These are phyloP conservation scores for Paecilomyces sp. DNA, from an alignment of 2,329 filamentous ascomycete genomes.

Conservation along the genomic window DNA sequence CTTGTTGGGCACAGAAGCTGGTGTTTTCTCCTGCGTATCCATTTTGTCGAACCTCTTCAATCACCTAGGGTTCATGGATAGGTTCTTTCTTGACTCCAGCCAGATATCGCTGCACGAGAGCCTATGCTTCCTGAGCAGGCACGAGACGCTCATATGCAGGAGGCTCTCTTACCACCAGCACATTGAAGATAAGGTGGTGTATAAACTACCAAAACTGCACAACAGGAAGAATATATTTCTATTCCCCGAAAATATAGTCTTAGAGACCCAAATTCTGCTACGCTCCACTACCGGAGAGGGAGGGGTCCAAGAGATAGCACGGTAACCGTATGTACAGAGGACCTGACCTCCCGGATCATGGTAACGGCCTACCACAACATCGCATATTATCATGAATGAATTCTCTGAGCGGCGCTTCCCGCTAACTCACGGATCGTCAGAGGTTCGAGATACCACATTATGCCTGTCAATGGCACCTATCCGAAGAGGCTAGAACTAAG, in stretches of 20 bases:
- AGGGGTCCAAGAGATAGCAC: not conserved
- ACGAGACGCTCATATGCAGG: no score
- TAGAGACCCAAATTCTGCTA: no score
- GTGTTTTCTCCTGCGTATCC: not conserved
- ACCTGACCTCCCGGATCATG: not conserved
- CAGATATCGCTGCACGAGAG: not conserved
- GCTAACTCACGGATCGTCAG: not conserved
- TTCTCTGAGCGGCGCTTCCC: not conserved
- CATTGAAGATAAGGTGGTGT: no score
- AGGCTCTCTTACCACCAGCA: no score
- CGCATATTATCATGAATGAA: not conserved
- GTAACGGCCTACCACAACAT: not conserved
- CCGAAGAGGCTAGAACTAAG: not conserved
- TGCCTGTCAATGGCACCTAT: not conserved
- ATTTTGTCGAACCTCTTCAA: not conserved
- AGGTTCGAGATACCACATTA: not conserved
- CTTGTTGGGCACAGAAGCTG: slow-evolving; percentile 6
- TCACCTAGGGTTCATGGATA: not conserved
- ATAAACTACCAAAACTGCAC: no score
- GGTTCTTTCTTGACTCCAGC: not conserved
- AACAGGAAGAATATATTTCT: no score
- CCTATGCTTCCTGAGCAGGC: not conserved
- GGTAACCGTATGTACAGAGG: not conserved
- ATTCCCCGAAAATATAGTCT: no score
- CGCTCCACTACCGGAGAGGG: not conserved